These are phyloP conservation scores for Ogataea ganodermae DNA, from an alignment of 805 yeast species.

Conservation along the genomic window DNA sequence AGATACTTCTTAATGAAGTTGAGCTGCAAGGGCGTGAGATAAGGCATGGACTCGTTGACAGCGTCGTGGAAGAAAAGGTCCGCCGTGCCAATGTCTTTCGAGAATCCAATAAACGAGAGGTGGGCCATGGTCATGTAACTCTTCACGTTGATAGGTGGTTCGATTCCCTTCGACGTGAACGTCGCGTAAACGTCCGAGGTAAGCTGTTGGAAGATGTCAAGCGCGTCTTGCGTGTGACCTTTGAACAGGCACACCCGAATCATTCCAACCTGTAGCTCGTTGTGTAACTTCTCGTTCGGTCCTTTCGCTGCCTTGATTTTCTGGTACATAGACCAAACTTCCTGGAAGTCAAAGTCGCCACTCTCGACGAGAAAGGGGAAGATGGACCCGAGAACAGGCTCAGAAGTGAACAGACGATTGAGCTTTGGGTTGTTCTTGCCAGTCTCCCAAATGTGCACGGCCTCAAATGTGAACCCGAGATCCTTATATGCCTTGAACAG, in stretches of 20 bases:
- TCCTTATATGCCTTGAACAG: conserved; percentile 61
- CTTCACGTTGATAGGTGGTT: conserved; percentile 41
- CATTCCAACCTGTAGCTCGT: conserved; percentile 65
- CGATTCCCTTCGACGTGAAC: conserved; percentile 31
- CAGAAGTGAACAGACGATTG: conserved; percentile 53
- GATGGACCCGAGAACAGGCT: conserved; percentile 66
- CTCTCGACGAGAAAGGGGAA: conserved; percentile 65
- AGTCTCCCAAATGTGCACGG: conserved; percentile 69
- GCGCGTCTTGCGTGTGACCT: conserved; percentile 64
- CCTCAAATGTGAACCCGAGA: conserved; percentile 60
- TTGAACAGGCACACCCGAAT: conserved; percentile 70
- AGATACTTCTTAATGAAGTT: conserved; percentile 69
- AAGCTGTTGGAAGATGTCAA: conserved; percentile 61
- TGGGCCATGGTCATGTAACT: conserved; percentile 72
- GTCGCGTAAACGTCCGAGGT: conserved; percentile 50
- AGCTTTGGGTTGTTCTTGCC: conserved; percentile 49
- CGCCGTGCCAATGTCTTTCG: conserved; percentile 71
- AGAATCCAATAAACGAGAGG: conserved; percentile 74
- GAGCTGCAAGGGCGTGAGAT: conserved; percentile 67
- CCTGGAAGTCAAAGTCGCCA: conserved; percentile 61
- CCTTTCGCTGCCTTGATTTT: conserved; percentile 36
- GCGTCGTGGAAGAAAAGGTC: conserved; percentile 76
- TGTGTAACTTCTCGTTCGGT: conserved; percentile 36
- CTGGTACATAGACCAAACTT: conserved; percentile 57
- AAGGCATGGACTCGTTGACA: conserved; percentile 68